A percentile compares a stretch with the other conserved stretches of the same genome.
These are phyloP conservation scores for Hypocreales sp. DNA, from an alignment of 2,329 filamentous ascomycete species.

Conservation along the genomic window DNA sequence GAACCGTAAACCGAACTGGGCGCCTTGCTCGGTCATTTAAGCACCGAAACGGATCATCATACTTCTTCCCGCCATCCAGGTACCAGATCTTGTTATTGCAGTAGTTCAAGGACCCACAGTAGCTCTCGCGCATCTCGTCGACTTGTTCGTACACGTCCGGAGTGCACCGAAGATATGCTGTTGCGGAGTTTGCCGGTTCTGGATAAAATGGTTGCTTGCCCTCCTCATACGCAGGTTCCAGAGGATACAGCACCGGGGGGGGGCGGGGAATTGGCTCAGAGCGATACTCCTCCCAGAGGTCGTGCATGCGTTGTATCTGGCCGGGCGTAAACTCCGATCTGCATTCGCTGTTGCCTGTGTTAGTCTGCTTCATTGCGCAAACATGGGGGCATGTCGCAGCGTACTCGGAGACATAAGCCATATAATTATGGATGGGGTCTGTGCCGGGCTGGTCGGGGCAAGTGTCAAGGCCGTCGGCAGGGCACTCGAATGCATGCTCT, in stretches of 20 bases:
- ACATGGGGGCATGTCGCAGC: constrained; percentile 1
- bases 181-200: no score
- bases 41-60: no score
- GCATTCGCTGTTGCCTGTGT: constrained; percentile 8
- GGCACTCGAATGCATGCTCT: neutral
- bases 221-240: neutral
- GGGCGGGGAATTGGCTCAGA: neutral
- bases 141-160: no score
- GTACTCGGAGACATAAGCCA: constrained; percentile 27
- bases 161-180: no score
- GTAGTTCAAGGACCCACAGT: no score
- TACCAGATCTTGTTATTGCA: no score
- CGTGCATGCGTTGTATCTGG: constrained; percentile 4
- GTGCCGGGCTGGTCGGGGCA: constrained; percentile 11
- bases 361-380: constrained; percentile 7
- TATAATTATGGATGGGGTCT: constrained; percentile 23
- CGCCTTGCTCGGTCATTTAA: no score
- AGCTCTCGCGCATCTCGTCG: no score
- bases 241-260: neutral
- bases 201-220: constrained; percentile 1
- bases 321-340: constrained; percentile 5
- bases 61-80: no score
- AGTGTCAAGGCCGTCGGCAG: neutral
- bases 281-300: constrained; percentile 3
- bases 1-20: no score